Evolutionary conservation across 2,329 filamentous ascomycete species (phyloP), one percentile per base, ranked within the genome.

Genomic region (Pleomassaria siparia): DNA sequence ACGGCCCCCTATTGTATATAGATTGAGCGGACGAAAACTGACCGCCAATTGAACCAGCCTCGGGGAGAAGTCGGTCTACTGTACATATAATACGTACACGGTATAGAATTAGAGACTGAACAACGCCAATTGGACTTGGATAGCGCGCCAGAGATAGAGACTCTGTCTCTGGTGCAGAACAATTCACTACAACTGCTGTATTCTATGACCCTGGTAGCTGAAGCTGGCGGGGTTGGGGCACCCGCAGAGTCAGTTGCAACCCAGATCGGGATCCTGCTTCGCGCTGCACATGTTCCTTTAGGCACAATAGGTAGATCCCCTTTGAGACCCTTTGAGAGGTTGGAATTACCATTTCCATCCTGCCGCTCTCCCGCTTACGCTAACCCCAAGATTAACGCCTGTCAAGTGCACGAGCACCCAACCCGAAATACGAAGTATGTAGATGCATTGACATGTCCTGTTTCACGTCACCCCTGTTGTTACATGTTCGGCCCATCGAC

Each of bases 1-100:
- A 35, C 47, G 24, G 48, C 48, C 49, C 44, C 45, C n/a, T n/a
- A n/a, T n/a, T n/a, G n/a, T n/a, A n/a, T 43, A 20, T 35, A 8
- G 29, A 35, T n/a, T 24, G 35, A 32, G 22, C 15, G 32, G 24
- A 15, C 30, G 46, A 43, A 37, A 12, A 5, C 16, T 33, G 33
- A 22, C 43, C 43, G 43, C 43, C 43, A 30, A 46, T 46, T n/a
- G 32, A 32, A 13, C 20, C 35, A 44, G n/a, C n/a, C n/a, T n/a
- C n/a, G n/a, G n/a, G n/a, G n/a, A n/a, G n/a, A n/a, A n/a, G n/a
- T n/a, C n/a, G n/a, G n/a, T n/a, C n/a, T n/a, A n/a, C n/a, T n/a
- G n/a, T n/a, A n/a, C n/a, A n/a, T n/a, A n/a, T n/a, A n/a, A n/a
- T n/a, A n/a, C n/a, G n/a, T n/a, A n/a, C n/a, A n/a, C n/a, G n/a